A percentile compares a stretch with the other conserved stretches of the same genome.
These are phyloP conservation scores for Dioscorea cayenensis DNA, from an alignment of 116 monocot genomes.

Conservation along the genomic window DNA sequence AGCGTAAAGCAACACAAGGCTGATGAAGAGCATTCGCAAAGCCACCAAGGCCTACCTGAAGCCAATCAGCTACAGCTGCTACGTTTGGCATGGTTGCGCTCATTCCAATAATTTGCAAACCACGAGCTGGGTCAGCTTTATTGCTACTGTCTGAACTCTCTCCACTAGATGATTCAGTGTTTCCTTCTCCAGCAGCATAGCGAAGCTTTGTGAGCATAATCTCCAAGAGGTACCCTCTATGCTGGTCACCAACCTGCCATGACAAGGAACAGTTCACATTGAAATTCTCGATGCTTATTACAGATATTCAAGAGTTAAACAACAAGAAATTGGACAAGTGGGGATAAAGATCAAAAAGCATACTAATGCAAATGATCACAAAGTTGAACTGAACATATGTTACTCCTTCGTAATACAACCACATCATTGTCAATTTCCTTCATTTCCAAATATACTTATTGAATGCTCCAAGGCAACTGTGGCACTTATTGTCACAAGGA, in stretches of 20 bases:
- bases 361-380: no score
- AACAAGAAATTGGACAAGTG: not conserved
- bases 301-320: not conserved
- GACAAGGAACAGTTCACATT: constrained; percentile 2
- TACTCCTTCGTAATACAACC: no score
- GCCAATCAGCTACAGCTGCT: constrained; percentile 94
- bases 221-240: constrained; percentile 94
- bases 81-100: constrained; percentile 99
- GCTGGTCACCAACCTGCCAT: constrained; percentile 85
- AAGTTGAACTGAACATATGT: no score
- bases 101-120: constrained; percentile 97
- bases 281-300: not conserved
- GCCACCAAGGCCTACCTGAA: constrained; percentile 59
- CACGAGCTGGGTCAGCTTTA: constrained; percentile 51
- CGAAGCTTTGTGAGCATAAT: constrained; percentile 96
- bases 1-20: no score
- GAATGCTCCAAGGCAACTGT: no score
- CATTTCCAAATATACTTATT: no score
- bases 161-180: constrained; percentile 42
- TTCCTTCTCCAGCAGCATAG: constrained; percentile 95
- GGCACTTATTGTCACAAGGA: no score
- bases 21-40: not conserved
- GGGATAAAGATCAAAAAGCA: not conserved
- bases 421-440: no score
- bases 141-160: constrained; percentile 73